Evolutionary conservation across 2,329 filamentous ascomycete genomes (phyloP).

Genomic region (Aspergillus niger): DNA sequence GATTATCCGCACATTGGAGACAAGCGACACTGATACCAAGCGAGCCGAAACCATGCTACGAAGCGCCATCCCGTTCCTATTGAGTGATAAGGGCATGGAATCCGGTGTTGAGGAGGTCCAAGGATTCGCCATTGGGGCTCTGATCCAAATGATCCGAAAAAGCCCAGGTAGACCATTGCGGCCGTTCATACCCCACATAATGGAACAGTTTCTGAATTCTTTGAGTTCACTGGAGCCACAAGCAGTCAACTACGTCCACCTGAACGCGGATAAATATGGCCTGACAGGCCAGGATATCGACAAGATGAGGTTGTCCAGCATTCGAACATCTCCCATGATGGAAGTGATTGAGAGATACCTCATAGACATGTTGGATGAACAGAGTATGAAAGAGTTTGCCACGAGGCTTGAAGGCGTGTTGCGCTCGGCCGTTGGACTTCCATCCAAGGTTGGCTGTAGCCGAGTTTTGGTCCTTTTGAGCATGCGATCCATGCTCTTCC

Average conservation of each 20-base stretch:
- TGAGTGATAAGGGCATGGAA: constrained; percentile 86
- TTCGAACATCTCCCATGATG: constrained; percentile 84
- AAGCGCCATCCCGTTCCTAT: constrained; percentile 83
- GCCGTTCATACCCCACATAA: constrained; percentile 77
- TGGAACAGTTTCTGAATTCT: constrained; percentile 77
- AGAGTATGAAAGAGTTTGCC: constrained; percentile 73
- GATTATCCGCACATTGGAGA: constrained; percentile 81
- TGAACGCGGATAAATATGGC: constrained; percentile 81
- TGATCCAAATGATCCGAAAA: constrained; percentile 88
- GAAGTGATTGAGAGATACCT: constrained; percentile 83
- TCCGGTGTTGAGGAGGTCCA: constrained; percentile 87
- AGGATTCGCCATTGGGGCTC: constrained; percentile 75
- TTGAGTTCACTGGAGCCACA: constrained; percentile 88
- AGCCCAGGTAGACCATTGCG: constrained; percentile 73
- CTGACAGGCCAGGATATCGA: constrained; percentile 88
- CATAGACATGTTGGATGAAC: constrained; percentile 77
- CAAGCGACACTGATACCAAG: constrained; percentile 64
- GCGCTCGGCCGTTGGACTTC: constrained; percentile 83
- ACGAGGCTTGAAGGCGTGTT: constrained; percentile 75
- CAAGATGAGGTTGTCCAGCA: constrained; percentile 76
- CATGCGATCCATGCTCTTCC: constrained; percentile 73
- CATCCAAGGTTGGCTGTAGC: constrained; percentile 89
- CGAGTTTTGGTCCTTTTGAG: constrained; percentile 82
- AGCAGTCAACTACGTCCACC: constrained; percentile 86
- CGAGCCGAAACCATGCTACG: constrained; percentile 78